Conservation (phyloP, 2,329 filamentous ascomycete species). For the Thielaviopsis euricoi region DNA sequence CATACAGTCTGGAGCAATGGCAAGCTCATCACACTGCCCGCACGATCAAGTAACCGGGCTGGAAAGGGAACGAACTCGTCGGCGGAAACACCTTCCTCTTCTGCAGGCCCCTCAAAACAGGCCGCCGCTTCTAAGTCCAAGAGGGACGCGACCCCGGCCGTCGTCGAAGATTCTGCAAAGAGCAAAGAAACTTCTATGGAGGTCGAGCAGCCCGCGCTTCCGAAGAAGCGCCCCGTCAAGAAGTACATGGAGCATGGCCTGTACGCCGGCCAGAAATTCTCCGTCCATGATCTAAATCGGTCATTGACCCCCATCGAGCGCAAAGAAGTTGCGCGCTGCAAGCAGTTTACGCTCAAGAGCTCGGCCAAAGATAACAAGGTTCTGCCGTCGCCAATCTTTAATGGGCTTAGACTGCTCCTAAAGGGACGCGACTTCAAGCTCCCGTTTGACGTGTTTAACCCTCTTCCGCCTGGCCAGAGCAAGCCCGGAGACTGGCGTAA, state of each 20-base stretch:
- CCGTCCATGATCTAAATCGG: constrained; percentile 26
- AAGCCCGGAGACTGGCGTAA: constrained; percentile 90
- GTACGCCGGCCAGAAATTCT: constrained; percentile 63
- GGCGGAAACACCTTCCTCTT: not conserved
- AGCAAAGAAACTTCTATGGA: constrained; percentile 14
- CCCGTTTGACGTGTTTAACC: constrained; percentile 79
- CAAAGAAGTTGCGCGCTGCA: constrained; percentile 26
- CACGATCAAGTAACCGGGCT: constrained; percentile 23
- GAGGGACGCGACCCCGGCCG: constrained; percentile 11
- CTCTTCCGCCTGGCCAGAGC: constrained; percentile 67
- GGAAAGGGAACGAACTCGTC: constrained; percentile 19
- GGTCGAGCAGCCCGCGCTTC: constrained; percentile 22
- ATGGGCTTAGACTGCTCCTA: constrained; percentile 53
- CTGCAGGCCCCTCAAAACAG: not conserved
- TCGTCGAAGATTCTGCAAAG: constrained; percentile 12
- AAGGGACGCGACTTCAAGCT: constrained; percentile 70
- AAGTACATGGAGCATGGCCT: constrained; percentile 69
- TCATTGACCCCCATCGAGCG: constrained; percentile 34
- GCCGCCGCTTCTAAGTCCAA: not conserved
- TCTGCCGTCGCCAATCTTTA: constrained; percentile 65
- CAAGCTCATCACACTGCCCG: constrained; percentile 35
- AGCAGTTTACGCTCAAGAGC: constrained; percentile 11
- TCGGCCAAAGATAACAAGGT: constrained; percentile 34
- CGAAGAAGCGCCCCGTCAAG: constrained; percentile 40
- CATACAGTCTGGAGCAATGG: constrained; percentile 49